These are phyloP conservation scores for Lichina pygmaea DNA, from an alignment of 495 filamentous ascomycete genomes.

Conservation along the genomic window DNA sequence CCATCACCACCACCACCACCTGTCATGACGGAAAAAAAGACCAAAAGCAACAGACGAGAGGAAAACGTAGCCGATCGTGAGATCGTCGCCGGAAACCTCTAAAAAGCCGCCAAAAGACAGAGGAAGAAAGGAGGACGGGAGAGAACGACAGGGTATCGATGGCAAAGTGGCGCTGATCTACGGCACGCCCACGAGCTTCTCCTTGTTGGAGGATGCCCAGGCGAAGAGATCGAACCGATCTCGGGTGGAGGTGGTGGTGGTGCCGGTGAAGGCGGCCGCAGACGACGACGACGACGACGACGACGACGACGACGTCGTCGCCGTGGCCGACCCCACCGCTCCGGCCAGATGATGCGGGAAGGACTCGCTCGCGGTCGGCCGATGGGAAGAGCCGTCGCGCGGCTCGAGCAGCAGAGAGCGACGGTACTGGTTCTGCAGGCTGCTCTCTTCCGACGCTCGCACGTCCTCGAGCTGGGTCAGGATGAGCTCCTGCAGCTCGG, in stretches of 20 bases:
- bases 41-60: too few relatives aligned
- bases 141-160: too few relatives aligned
- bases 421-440: constrained; percentile 55
- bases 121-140: too few relatives aligned
- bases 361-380: not conserved
- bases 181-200: not conserved
- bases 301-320: not conserved
- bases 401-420: constrained; percentile 77
- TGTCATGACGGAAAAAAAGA: too few relatives aligned
- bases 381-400: constrained; percentile 19
- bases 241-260: not conserved
- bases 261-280: not conserved
- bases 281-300: not conserved
- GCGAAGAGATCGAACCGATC: not conserved
- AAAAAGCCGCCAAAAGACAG: too few relatives aligned
- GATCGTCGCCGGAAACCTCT: too few relatives aligned
- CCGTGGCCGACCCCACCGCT: not conserved
- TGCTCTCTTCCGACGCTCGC: constrained; percentile 49
- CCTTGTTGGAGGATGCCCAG: not conserved
- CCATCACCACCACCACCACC: too few relatives aligned
- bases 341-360: not conserved
- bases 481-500: constrained; percentile 88
- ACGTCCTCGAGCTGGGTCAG: constrained; percentile 60
- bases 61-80: too few relatives aligned
- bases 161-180: too few relatives aligned